Evolutionary conservation across 371 early-diverging fungal genomes (phyloP), one percentile per base, ranked within the genome.

Genomic region (Apophysomyces elegans): DNA sequence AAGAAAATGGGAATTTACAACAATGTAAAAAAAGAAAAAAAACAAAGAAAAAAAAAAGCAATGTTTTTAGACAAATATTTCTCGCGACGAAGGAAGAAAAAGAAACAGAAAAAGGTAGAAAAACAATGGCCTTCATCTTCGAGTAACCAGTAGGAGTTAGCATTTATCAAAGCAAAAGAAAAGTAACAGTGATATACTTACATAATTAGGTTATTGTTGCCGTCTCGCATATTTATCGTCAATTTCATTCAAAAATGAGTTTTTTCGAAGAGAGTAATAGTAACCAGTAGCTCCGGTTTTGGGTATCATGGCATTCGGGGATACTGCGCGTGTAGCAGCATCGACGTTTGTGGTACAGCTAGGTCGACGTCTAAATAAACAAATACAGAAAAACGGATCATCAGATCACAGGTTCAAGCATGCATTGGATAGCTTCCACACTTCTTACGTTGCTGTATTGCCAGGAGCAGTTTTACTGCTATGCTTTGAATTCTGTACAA

Each of bases 401-500:
- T 41, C 41, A 41, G 5, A 13, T 41, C 41, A 41, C 41, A 8
- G 8, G 11, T 13, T 2, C 5, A 8, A 41, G 8, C 13, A 11
- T 41, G 1, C 32, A 26, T 26, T 26, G 46, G 46, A 18, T 50
- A 4, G 9, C 21, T 21, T 50, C 21, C 5, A 7, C 9, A 9
- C 7, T 50, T 21, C 54, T 50, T 50, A 50, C 54, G 32, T 50
- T 50, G 54, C 35, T 21, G 54, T 50, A 26, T 50, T 50, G 54
- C 18, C n/a, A 9, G 21, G 21, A n/a, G 21, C 54, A 21, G n/a
- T 26, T 21, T 21, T 50, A 5, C 18, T 50, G 9, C 54, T 56
- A 56, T 63, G 37, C 13, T 56, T 67, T 9, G 67, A 59, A 43
- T 26, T 41, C 6, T 38, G 50, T 47, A 81, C 70, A 43, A 90